These are phyloP conservation scores for Nitzschia palea DNA, from an alignment of 108 stramenopile genomes.

Conservation along the genomic window DNA sequence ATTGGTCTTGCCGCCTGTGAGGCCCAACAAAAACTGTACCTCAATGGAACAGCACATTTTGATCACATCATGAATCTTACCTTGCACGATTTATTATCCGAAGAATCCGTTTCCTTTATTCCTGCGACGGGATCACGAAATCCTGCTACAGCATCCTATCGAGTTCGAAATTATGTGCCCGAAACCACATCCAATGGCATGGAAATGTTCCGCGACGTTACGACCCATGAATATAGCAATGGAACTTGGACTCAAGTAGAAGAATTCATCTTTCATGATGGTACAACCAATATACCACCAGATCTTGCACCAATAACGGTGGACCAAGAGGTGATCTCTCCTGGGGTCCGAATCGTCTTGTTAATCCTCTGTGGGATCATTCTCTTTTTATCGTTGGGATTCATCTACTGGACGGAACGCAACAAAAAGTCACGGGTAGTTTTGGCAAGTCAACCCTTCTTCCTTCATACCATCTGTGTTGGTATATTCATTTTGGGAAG, in stretches of 20 bases:
- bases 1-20: conserved; percentile 48
- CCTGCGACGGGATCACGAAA: conserved; percentile 41
- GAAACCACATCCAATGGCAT: not conserved
- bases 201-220: not conserved
- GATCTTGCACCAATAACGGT: conserved; percentile 36
- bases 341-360: conserved; percentile 4
- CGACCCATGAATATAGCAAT: conserved; percentile 35
- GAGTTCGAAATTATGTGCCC: conserved; percentile 32
- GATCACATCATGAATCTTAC: not conserved
- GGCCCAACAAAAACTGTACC: not conserved
- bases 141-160: conserved; percentile 28
- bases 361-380: conserved; percentile 6
- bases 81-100: conserved; percentile 36
- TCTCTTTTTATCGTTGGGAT: conserved; percentile 16
- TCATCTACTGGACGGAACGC: conserved; percentile 24
- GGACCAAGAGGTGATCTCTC: conserved; percentile 19
- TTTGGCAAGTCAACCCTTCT: conserved; percentile 43
- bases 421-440: conserved; percentile 31
- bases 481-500: conserved; percentile 22
- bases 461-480: conserved; percentile 32
- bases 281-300: conserved; percentile 24
- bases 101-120: conserved; percentile 28
- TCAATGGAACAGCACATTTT: conserved; percentile 6
- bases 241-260: conserved; percentile 31
- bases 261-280: conserved; percentile 45